A percentile compares a stretch with the other conserved stretches of the same genome.
Evolutionary conservation across 1,284 basidiomycete species (phyloP).

Genomic region (Austroboletus rostrupii): DNA sequence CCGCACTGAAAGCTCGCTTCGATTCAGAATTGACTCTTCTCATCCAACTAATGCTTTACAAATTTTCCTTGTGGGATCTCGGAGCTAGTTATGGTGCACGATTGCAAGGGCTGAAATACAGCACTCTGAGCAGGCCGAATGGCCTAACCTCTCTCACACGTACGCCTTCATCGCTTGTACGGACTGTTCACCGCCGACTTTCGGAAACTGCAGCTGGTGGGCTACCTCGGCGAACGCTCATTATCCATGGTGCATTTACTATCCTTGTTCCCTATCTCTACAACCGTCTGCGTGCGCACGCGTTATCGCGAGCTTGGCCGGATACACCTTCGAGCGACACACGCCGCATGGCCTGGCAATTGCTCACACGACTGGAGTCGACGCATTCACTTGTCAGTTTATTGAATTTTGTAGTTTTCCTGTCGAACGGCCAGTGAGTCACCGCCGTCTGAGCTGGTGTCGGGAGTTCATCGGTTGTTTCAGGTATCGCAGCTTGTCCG

Average conservation of each 20-base stretch:
- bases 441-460: not conserved
- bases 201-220: slow-evolving; percentile 49
- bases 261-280: slow-evolving; percentile 79
- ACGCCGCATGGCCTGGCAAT: slow-evolving; percentile 74
- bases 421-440: slow-evolving; percentile 81
- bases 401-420: slow-evolving; percentile 77
- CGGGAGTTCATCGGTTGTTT: slow-evolving; percentile 1
- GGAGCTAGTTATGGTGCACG: slow-evolving; percentile 88
- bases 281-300: slow-evolving; percentile 68
- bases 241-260: slow-evolving; percentile 72
- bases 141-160: slow-evolving; percentile 13
- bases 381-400: slow-evolving; percentile 59
- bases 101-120: slow-evolving; percentile 81
- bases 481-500: slow-evolving; percentile 84
- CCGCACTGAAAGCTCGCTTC: slow-evolving; percentile 60
- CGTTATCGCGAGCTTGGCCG: slow-evolving; percentile 84
- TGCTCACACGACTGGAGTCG: slow-evolving; percentile 68
- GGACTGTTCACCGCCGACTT: slow-evolving; percentile 11
- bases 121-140: slow-evolving; percentile 34
- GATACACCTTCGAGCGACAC: slow-evolving; percentile 79
- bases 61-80: slow-evolving; percentile 77
- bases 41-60: slow-evolving; percentile 78
- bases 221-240: slow-evolving; percentile 54
- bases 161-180: slow-evolving; percentile 13
- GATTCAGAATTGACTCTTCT: slow-evolving; percentile 81